phyloP scores from a whole-genome alignment of 805 yeast genomes.

The Saturnispora saitoi region DNA sequence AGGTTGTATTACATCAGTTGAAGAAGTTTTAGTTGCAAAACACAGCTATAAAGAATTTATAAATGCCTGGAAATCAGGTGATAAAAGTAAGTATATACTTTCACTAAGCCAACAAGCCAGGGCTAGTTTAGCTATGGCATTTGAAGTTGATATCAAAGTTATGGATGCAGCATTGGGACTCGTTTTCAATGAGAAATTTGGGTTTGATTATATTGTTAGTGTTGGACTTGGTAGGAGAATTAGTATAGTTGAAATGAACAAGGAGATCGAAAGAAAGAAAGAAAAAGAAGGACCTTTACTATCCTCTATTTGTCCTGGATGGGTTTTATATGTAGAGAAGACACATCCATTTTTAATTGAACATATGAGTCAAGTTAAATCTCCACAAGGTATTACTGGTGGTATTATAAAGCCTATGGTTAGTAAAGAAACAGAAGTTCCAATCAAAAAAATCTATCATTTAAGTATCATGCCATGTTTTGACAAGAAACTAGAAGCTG shows the following conservation, averaged over 20 bases:
- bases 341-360: slow-evolving; percentile 83
- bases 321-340: slow-evolving; percentile 92
- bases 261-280: slow-evolving; percentile 26
- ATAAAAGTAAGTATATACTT: slow-evolving; percentile 48
- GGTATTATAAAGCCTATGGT: slow-evolving; percentile 46
- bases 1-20: slow-evolving; percentile 97
- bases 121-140: slow-evolving; percentile 70
- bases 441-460: slow-evolving; percentile 52
- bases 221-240: slow-evolving; percentile 73
- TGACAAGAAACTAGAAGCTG: slow-evolving; percentile 92
- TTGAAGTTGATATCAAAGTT: slow-evolving; percentile 39
- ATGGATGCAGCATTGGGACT: slow-evolving; percentile 56
- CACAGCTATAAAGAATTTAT: slow-evolving; percentile 81
- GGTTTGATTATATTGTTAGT: slow-evolving; percentile 72
- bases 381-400: slow-evolving; percentile 94
- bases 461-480: slow-evolving; percentile 93
- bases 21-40: slow-evolving; percentile 81
- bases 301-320: slow-evolving; percentile 86
- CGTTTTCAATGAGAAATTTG: slow-evolving; percentile 51
- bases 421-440: slow-evolving; percentile 17
- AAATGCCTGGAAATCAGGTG: slow-evolving; percentile 37
- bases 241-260: slow-evolving; percentile 43
- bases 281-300: slow-evolving; percentile 39
- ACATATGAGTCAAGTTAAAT: slow-evolving; percentile 61
- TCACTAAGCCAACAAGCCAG: slow-evolving; percentile 83